Evolutionary conservation across 2,329 filamentous ascomycete species (phyloP).

Genomic region (Emmonsiellopsis sp.): DNA sequence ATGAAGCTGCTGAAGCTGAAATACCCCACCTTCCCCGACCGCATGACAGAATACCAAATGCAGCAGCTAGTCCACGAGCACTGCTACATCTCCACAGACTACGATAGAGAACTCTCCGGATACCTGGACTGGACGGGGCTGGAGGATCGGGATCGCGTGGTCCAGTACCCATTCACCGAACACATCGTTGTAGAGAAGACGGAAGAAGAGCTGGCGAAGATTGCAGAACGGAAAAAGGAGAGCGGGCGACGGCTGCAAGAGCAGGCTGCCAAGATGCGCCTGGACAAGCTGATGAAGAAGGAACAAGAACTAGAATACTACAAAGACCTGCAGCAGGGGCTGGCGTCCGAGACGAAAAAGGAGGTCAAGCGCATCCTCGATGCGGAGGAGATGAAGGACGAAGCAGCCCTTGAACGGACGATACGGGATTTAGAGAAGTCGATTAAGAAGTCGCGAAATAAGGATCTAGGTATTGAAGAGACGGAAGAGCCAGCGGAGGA

Average conservation of each 20-base stretch:
- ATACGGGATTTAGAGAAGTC: slow-evolving; percentile 85
- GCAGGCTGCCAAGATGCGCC: slow-evolving; percentile 91
- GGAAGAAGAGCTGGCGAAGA: slow-evolving; percentile 80
- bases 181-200: slow-evolving; percentile 85
- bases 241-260: slow-evolving; percentile 85
- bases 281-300: slow-evolving; percentile 91
- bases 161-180: slow-evolving; percentile 91
- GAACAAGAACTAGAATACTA: slow-evolving; percentile 94
- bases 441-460: slow-evolving; percentile 81
- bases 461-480: slow-evolving; percentile 83
- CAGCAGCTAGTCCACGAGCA: slow-evolving; percentile 82
- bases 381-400: slow-evolving; percentile 84
- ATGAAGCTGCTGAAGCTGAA: slow-evolving; percentile 83
- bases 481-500: slow-evolving; percentile 67
- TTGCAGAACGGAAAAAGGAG: slow-evolving; percentile 91
- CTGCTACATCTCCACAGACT: slow-evolving; percentile 79
- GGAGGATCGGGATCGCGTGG: slow-evolving; percentile 76
- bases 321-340: slow-evolving; percentile 64
- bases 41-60: slow-evolving; percentile 75
- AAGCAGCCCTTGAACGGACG: slow-evolving; percentile 70
- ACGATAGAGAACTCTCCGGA: slow-evolving; percentile 62
- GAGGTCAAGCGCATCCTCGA: slow-evolving; percentile 79
- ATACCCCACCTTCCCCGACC: slow-evolving; percentile 80
- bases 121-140: slow-evolving; percentile 88
- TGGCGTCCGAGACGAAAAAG: slow-evolving; percentile 77